phyloP scores from a whole-genome alignment of 1,139 yeast genomes.

The Pichia norvegensis region DNA sequence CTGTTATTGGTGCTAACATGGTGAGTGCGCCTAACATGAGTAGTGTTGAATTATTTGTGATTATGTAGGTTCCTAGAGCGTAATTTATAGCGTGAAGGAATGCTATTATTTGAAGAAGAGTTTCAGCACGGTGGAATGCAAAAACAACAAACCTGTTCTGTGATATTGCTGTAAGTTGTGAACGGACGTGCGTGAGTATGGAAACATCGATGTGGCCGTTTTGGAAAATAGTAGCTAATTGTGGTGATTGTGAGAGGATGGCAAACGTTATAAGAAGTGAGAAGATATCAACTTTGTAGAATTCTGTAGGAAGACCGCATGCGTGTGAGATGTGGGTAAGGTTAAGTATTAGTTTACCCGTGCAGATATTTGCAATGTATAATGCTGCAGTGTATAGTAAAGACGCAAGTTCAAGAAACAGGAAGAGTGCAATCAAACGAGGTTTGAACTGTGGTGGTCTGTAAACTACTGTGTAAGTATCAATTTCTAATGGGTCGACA shows the following conservation, averaged over 20 bases:
- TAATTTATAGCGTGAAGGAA: neutral
- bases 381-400: slow-evolving; percentile 38
- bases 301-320: neutral
- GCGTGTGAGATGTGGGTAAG: neutral
- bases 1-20: neutral
- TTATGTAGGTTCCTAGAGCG: neutral
- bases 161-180: neutral
- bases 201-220: neutral
- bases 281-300: slow-evolving; percentile 4
- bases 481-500: slow-evolving; percentile 41
- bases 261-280: slow-evolving; percentile 12
- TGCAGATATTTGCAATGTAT: slow-evolving; percentile 9
- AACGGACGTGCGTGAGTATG: neutral
- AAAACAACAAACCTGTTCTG: neutral
- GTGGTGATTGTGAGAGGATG: slow-evolving; percentile 1
- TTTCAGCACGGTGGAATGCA: neutral
- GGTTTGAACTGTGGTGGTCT: slow-evolving; percentile 70
- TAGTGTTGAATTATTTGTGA: neutral
- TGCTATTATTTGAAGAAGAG: neutral
- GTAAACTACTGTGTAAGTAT: slow-evolving; percentile 69
- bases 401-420: slow-evolving; percentile 65
- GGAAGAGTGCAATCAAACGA: slow-evolving; percentile 51
- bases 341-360: slow-evolving; percentile 11
- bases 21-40: neutral
- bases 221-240: neutral